These are phyloP conservation scores for Boletus huronensis DNA, from an alignment of 768 basidiomycete genomes.

Conservation along the genomic window DNA sequence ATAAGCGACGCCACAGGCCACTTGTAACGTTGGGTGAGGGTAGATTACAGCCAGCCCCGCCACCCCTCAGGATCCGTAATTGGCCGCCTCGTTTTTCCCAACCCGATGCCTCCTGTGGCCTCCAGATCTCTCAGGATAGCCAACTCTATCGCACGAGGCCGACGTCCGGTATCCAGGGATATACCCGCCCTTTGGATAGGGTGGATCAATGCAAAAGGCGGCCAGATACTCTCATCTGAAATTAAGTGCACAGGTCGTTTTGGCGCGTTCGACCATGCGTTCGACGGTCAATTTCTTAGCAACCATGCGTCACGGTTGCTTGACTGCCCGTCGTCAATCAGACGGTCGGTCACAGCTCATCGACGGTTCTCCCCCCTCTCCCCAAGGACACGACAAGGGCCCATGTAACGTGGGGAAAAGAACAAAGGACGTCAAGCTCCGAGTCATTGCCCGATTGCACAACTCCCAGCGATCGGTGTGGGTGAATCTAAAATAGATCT, in stretches of 20 bases:
- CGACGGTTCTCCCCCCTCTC: not conserved
- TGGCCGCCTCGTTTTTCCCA: not conserved
- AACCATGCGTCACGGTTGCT: not conserved
- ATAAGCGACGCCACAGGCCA: not conserved
- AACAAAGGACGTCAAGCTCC: not conserved
- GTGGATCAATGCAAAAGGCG: not conserved
- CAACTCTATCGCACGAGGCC: conserved; percentile 20
- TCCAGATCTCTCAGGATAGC: conserved; percentile 4
- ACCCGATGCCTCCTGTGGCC: not conserved
- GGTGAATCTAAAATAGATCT: not conserved
- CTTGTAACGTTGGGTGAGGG: conserved; percentile 4
- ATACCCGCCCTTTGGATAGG: conserved; percentile 1
- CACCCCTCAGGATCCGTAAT: not conserved
- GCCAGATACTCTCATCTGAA: not conserved
- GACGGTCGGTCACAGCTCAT: not conserved
- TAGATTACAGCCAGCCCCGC: not conserved
- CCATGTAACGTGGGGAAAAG: conserved; percentile 20
- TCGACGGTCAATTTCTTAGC: not conserved
- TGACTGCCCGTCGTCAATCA: conserved; percentile 2
- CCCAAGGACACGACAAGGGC: not conserved
- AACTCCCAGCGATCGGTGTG: conserved; percentile 3
- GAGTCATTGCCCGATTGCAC: not conserved
- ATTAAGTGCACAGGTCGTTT: not conserved
- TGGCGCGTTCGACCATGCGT: not conserved
- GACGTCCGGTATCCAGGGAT: not conserved